Evolutionary conservation across 257 asterid species (phyloP).

Genomic region (Osmanthus fragrans): DNA sequence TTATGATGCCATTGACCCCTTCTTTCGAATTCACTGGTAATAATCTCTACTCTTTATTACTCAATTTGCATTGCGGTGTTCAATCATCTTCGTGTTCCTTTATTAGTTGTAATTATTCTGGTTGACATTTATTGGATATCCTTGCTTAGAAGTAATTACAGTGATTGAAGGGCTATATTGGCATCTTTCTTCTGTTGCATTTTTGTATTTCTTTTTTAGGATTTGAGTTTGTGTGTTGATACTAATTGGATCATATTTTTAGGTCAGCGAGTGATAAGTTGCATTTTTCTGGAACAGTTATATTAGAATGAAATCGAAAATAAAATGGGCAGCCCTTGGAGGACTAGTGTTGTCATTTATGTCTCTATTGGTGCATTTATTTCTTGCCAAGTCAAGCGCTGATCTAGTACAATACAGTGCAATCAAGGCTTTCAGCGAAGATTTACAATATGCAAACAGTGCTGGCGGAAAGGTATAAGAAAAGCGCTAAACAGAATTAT

Average conservation of each 20-base stretch:
- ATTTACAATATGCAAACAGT: conserved; percentile 41
- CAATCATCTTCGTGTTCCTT: not conserved
- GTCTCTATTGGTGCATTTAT: conserved; percentile 75
- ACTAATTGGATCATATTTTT: not conserved
- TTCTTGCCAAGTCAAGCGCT: conserved; percentile 83
- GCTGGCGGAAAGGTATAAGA: conserved; percentile 38
- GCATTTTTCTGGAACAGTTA: not conserved
- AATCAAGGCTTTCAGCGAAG: conserved; percentile 51
- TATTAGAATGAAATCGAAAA: conserved; percentile 65
- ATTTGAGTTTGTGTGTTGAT: not conserved
- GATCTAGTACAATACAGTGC: conserved; percentile 52
- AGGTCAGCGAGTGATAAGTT: not conserved
- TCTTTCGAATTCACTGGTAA: conserved; percentile 25
- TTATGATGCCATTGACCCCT: conserved; percentile 34
- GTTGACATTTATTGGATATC: not conserved
- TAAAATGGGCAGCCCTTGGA: conserved; percentile 90
- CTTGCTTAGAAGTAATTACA: not conserved
- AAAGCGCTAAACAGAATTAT: conserved; percentile 16
- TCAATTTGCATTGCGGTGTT: not conserved
- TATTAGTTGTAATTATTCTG: not conserved
- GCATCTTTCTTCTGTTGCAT: not conserved
- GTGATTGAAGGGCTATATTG: not conserved
- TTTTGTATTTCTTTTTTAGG: conserved; percentile 6
- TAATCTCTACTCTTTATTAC: conserved; percentile 1
- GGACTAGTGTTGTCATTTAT: conserved; percentile 70